phyloP scores from a whole-genome alignment of 1,284 basidiomycete species.

The Porogramme epimiltina region DNA sequence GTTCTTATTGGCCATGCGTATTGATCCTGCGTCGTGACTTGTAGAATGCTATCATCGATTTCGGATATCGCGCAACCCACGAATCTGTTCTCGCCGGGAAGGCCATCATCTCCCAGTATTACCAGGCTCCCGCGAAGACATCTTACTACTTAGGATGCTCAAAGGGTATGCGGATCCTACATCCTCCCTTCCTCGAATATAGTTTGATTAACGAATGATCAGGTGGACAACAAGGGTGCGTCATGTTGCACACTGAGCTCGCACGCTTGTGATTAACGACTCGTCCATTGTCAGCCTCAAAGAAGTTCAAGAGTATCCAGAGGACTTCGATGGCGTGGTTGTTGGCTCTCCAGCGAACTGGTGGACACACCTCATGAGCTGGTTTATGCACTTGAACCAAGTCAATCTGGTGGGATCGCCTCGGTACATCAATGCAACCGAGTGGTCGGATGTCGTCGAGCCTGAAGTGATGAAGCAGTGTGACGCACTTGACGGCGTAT shows the following conservation, averaged over 20 bases:
- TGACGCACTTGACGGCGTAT: slow-evolving; percentile 30
- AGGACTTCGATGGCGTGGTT: slow-evolving; percentile 25
- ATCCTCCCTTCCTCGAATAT: too few species aligned
- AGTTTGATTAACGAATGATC: too few species aligned
- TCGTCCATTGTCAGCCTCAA: slow-evolving; percentile 14
- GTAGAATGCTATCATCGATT: too few species aligned
- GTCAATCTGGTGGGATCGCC: slow-evolving; percentile 10
- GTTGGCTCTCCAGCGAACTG: slow-evolving; percentile 22
- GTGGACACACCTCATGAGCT: slow-evolving; percentile 19
- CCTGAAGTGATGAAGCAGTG: slow-evolving; percentile 25
- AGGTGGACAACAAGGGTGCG: background rate
- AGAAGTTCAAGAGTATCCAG: slow-evolving; percentile 22
- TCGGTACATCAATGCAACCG: slow-evolving; percentile 10
- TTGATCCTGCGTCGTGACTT: slow-evolving; percentile 12
- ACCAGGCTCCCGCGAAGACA: slow-evolving; percentile 13
- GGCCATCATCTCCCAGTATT: slow-evolving; percentile 23
- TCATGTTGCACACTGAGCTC: background rate
- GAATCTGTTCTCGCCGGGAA: slow-evolving; percentile 23
- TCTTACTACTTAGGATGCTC: slow-evolving; percentile 30
- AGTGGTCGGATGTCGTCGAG: slow-evolving; percentile 21
- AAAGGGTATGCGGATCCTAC: slow-evolving; percentile 21
- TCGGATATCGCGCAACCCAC: slow-evolving; percentile 24
- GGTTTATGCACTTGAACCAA: slow-evolving; percentile 14
- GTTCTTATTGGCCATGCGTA: background rate
- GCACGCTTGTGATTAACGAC: too few species aligned